Evolutionary conservation across 257 asterid species (phyloP), one percentile per base, ranked within the genome.

Genomic region (Dorcoceras hygrometricum): DNA sequence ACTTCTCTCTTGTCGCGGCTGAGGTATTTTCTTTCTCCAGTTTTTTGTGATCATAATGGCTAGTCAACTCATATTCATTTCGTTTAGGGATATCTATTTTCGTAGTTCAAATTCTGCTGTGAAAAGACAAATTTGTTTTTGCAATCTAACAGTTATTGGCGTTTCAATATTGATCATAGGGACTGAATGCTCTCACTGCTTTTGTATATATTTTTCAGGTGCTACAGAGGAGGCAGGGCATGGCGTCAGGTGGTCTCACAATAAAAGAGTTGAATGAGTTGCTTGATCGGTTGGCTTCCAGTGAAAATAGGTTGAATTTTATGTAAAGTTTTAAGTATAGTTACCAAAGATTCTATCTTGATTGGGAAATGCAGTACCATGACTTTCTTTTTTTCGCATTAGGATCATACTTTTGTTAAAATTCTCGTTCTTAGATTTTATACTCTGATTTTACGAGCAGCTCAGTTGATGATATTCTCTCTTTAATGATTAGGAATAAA

Each of bases 211-310:
- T 68, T 64, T 26, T 58, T 46, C 82, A 91, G 98, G 94, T 93
- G 58, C 79, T 93, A 48, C 90, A 88, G 64, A 68, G 84, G 65
- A 83, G 99, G 82, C 99, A 87, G 72, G 95, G 91, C 68, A 78
- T 84, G 84, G 65, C 87, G 50, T 90, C 97, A 58, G 96, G 92
- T 43, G 97, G 84, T 31, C 81, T 93, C 28, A 84, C 91, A 36
- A 77, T 88, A 71, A 79, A 76, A 73, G 85, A 88, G 73, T 57
- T 93, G 71, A 93, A 93, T 82, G 87, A 86, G 48, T 73, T 88
- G 81, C 95, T 93, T 77, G 97, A 93, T 80, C 90, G 83, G 62
- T 77, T 93, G 77, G 87, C 97, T 23, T 80, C 97, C 18, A 65
- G 84, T 65, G 95, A 88, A 65, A 87, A 83, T 69, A 88, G 99